Base-by-base conservation (phyloP, 805 yeast genomes). In the Helenozyma baotianmanensis region DNA sequence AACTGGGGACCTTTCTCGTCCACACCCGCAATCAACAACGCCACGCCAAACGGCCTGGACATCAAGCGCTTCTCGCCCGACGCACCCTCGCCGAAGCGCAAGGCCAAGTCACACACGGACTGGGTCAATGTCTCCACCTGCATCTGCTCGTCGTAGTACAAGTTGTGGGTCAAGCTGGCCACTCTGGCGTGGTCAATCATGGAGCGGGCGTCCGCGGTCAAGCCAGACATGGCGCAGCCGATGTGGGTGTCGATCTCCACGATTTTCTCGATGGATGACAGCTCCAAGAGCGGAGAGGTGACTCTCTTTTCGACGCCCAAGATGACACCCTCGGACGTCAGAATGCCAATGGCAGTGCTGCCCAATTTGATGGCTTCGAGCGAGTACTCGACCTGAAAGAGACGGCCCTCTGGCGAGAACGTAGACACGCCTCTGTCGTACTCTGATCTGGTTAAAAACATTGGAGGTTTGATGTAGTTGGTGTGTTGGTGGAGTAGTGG, bases 11-110 rank as follows among this genome's bases (percentile, higher is more conserved):
- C 98, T 53, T 86, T 81, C 49, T 86, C 94, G 64, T 92, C 98
- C 48, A 80, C 74, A 31, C 99, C 99, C 4, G 97, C 98, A 53
- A 92, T 82, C 51, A 92, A 73, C 46, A 92, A 66, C 2, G 99
- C 99, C 30, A 92, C 99, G 56, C 99, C 99, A 60, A 92, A 92
- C 9, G 99, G 99, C 66, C 99, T 80, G 4, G 96, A 87, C 99
- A 92, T 84, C 45, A 82, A 72, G 57, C 94, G 76, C 60, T 90
- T 90, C 56, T 92, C 97, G 38, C 96, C 97, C 25, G 88, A 80
- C 3, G 95, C 96, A 47, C 96, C 96, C 68, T 90, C 98, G 37
- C 97, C 97, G 48, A 90, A 90, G 56, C 97, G 76, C 50, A 92
- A 70, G 2, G 99, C 97, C 54, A 92, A 73, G 64, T 92, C 98